Conservation (phyloP, 495 filamentous ascomycete species). For the Penicillium antarcticum region DNA sequence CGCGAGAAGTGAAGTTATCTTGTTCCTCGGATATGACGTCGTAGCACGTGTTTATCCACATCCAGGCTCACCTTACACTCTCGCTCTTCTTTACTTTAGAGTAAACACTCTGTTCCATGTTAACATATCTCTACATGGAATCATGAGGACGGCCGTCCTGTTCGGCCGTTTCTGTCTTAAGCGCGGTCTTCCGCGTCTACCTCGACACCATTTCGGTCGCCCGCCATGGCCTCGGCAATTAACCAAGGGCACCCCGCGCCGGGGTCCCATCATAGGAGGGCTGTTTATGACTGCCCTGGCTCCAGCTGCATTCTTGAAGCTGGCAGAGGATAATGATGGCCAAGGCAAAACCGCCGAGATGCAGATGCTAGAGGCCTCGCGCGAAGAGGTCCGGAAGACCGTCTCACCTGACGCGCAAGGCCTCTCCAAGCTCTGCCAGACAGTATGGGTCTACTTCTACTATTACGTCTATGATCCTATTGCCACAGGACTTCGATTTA, state of each 20-base stretch:
- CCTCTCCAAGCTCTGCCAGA: conserved; percentile 49
- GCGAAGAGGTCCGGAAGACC: conserved; percentile 66
- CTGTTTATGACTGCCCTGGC: conserved; percentile 52
- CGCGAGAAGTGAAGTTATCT: too few relatives aligned
- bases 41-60: conserved; percentile 8
- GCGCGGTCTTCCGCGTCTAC: conserved; percentile 22
- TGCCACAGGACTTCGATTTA: conserved; percentile 79
- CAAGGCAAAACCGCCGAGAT: conserved; percentile 70
- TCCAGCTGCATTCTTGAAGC: conserved; percentile 67
- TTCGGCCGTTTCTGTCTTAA: conserved; percentile 54
- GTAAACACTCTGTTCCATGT: not conserved
- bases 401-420: conserved; percentile 59
- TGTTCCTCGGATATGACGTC: conserved; percentile 4
- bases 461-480: conserved; percentile 79
- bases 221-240: conserved; percentile 25
- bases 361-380: conserved; percentile 80
- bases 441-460: conserved; percentile 61
- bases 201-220: conserved; percentile 13
- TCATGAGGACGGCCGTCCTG: conserved; percentile 54
- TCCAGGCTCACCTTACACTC: not conserved
- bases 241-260: conserved; percentile 24
- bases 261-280: conserved; percentile 28
- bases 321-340: conserved; percentile 62
- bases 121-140: conserved; percentile 19
- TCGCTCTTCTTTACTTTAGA: not conserved